A percentile compares a stretch with the other conserved stretches of the same genome.
These are phyloP conservation scores for Lichtheimia ramosa DNA, from an alignment of 371 early-diverging fungal species.

Conservation along the genomic window DNA sequence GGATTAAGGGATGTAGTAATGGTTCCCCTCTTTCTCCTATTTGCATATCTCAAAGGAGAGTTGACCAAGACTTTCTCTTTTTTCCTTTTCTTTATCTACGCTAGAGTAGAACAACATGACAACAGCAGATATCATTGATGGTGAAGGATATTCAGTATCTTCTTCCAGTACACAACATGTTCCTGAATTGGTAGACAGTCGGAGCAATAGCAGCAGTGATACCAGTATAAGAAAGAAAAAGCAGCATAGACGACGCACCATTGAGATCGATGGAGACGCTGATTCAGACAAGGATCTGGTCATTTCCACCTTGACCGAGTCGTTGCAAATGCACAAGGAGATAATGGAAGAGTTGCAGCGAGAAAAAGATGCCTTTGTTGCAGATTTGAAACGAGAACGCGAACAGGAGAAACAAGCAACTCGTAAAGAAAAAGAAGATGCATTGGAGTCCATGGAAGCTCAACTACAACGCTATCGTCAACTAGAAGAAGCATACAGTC, in stretches of 20 bases:
- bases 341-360: constrained; percentile 36
- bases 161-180: constrained; percentile 6
- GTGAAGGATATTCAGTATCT: constrained; percentile 3
- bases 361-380: constrained; percentile 32
- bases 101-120: background rate
- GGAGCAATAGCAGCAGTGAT: background rate
- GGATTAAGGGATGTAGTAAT: too few species aligned
- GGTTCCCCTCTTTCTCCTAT: too few species aligned
- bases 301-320: constrained; percentile 38
- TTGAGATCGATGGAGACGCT: constrained; percentile 10
- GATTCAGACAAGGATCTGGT: constrained; percentile 43
- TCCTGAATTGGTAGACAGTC: background rate
- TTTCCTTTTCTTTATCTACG: background rate
- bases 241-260: background rate
- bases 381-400: constrained; percentile 25
- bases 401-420: constrained; percentile 14
- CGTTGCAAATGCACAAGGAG: constrained; percentile 44
- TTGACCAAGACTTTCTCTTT: background rate
- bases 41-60: background rate
- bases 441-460: constrained; percentile 19
- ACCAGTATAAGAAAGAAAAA: background rate
- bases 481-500: constrained; percentile 20
- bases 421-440: constrained; percentile 16
- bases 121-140: background rate
- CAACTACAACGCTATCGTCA: constrained; percentile 20